These are phyloP conservation scores for Salix dunnii DNA, from an alignment of 345 rosid species.

Conservation along the genomic window DNA sequence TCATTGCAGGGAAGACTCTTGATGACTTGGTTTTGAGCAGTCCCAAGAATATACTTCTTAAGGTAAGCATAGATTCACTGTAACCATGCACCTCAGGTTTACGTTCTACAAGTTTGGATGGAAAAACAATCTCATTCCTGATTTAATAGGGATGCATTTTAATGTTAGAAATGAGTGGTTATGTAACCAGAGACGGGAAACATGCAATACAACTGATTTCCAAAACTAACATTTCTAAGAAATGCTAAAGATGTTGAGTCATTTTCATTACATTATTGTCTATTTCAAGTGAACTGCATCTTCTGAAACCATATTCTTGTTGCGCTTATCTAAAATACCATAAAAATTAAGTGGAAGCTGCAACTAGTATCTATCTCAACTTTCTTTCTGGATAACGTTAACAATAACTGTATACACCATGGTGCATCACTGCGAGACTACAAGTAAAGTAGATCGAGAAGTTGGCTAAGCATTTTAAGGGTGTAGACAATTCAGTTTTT, in stretches of 20 bases:
- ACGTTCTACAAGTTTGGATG: background rate
- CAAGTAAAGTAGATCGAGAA: slow-evolving; percentile 68
- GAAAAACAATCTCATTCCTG: background rate
- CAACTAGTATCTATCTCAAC: background rate
- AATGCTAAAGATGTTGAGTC: background rate
- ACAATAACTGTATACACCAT: slow-evolving; percentile 70
- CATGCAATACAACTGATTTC: background rate
- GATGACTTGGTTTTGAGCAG: slow-evolving; percentile 68
- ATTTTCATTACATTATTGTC: background rate
- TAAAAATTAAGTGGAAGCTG: background rate
- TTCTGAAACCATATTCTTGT: background rate
- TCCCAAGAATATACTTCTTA: slow-evolving; percentile 66
- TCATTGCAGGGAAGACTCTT: slow-evolving; percentile 77
- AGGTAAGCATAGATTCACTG: slow-evolving; percentile 44
- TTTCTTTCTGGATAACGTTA: background rate
- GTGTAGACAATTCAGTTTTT: no score
- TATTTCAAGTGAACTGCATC: background rate
- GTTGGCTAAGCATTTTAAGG: slow-evolving; percentile 88
- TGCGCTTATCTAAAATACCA: background rate
- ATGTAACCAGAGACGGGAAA: no score
- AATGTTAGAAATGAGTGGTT: background rate
- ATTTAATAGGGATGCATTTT: background rate
- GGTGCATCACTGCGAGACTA: slow-evolving; percentile 73
- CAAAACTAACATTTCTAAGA: background rate
- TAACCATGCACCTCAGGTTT: background rate